Conservation (phyloP, 192 early-diverging fungal genomes). For the Entomortierella parvispora region DNA sequence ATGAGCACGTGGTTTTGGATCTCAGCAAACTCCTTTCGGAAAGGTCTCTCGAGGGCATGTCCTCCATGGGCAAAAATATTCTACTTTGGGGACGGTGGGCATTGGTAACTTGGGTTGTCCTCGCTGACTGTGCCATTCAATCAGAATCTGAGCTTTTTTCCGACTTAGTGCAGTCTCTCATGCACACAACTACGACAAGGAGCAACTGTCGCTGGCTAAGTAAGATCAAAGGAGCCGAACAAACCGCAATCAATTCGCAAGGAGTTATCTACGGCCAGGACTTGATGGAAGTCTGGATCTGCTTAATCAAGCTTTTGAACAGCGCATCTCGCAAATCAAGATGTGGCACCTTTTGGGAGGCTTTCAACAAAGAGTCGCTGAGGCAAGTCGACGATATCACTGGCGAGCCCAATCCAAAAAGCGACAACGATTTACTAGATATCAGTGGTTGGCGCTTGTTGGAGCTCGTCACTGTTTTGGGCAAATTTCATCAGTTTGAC, state of each 20-base stretch:
- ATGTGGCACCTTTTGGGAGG: constrained; percentile 13
- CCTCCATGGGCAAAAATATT: background rate
- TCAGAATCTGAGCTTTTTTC: background rate
- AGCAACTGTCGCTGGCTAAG: too few relatives aligned
- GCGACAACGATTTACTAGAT: background rate
- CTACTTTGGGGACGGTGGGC: background rate
- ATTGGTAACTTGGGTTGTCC: background rate
- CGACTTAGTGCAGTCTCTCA: background rate
- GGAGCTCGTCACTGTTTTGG: constrained; percentile 10
- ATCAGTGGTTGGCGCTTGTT: background rate
- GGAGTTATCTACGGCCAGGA: constrained; percentile 17
- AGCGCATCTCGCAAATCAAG: background rate
- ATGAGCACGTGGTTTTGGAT: background rate
- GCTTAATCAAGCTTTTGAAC: constrained; percentile 22
- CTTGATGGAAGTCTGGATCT: constrained; percentile 29
- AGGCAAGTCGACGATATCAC: background rate
- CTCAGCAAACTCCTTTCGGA: background rate
- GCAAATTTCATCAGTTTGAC: constrained; percentile 35
- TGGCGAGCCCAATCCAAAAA: background rate
- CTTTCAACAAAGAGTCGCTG: constrained; percentile 13
- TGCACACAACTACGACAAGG: background rate
- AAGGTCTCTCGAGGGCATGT: too few relatives aligned
- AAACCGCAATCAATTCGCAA: background rate
- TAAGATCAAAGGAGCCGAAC: too few relatives aligned
- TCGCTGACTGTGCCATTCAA: background rate